Evolutionary conservation across 2,329 filamentous ascomycete genomes (phyloP).

Genomic region (Botrytis squamosa): DNA sequence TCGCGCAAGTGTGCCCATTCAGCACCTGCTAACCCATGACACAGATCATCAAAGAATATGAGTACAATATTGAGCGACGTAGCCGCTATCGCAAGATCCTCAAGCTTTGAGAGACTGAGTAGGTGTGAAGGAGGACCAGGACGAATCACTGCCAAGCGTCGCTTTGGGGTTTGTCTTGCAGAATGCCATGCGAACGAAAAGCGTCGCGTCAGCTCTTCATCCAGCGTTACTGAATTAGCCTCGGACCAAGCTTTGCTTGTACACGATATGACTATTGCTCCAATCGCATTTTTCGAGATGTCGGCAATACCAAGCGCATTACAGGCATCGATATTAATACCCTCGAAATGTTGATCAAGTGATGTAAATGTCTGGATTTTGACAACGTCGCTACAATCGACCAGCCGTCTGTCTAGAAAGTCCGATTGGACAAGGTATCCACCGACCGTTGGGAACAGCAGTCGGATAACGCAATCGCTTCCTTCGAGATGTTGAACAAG

Average conservation of each 20-base stretch:
- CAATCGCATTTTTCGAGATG: background rate
- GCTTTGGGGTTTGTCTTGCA: background rate
- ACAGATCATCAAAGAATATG: background rate
- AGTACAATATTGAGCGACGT: background rate
- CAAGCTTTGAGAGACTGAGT: slow-evolving; percentile 3
- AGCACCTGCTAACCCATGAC: background rate
- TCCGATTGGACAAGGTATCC: slow-evolving; percentile 1
- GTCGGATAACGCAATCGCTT: background rate
- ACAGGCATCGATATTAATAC: background rate
- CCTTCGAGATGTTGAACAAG: background rate
- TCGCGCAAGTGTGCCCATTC: background rate
- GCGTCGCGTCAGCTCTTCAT: background rate
- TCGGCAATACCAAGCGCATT: background rate
- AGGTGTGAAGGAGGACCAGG: background rate
- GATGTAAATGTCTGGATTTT: background rate
- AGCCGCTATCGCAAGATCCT: slow-evolving; percentile 1
- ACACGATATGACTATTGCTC: background rate
- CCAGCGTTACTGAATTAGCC: no score
- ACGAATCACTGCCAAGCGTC: background rate
- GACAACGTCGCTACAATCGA: background rate
- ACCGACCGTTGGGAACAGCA: background rate
- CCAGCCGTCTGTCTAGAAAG: background rate
- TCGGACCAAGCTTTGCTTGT: background rate
- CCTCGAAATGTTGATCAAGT: background rate
- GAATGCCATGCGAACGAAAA: background rate